Percentiles rank a stretch among this genome's conserved stretches.
These are phyloP conservation scores for Mycosphaerella sp. DNA, from an alignment of 2,329 filamentous ascomycete species.

Conservation along the genomic window DNA sequence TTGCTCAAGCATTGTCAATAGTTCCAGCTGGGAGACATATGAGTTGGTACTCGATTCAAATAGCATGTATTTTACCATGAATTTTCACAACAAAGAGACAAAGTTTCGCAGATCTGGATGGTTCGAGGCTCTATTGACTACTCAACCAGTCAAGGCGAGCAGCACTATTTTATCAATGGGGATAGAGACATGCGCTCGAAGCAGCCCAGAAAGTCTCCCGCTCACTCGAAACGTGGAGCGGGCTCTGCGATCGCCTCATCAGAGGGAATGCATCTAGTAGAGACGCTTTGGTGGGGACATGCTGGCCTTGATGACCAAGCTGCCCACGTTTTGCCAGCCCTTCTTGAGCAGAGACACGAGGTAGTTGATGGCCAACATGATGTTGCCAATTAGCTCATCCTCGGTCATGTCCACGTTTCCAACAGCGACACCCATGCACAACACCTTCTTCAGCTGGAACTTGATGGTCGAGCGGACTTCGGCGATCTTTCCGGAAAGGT, in stretches of 20 bases:
- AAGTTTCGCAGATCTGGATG: constrained; percentile 16
- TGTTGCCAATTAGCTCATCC: constrained; percentile 95
- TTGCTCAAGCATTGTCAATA: too few species aligned
- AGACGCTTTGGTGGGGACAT: constrained; percentile 98
- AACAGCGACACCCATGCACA: constrained; percentile 99
- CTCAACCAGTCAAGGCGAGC: constrained; percentile 32
- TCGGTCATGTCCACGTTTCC: constrained; percentile 96
- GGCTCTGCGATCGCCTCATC: neutral
- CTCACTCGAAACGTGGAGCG: neutral
- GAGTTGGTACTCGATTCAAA: too few species aligned
- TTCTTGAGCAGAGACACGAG: constrained; percentile 99
- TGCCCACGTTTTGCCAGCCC: constrained; percentile 99
- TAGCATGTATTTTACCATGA: too few species aligned
- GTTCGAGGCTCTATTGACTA: constrained; percentile 28
- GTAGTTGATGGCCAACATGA: constrained; percentile 99
- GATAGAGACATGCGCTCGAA: constrained; percentile 23
- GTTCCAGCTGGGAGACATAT: too few species aligned
- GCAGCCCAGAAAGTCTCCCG: constrained; percentile 20
- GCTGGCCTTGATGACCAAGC: constrained; percentile 99
- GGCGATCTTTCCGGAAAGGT: constrained; percentile 89
- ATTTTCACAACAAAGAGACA: neutral
- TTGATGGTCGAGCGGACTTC: constrained; percentile 99
- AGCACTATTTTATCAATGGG: constrained; percentile 16
- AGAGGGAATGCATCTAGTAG: constrained; percentile 59
- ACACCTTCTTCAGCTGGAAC: constrained; percentile 99